These are phyloP conservation scores for Solanum arcanum DNA, from an alignment of 257 asterid species.

Conservation along the genomic window DNA sequence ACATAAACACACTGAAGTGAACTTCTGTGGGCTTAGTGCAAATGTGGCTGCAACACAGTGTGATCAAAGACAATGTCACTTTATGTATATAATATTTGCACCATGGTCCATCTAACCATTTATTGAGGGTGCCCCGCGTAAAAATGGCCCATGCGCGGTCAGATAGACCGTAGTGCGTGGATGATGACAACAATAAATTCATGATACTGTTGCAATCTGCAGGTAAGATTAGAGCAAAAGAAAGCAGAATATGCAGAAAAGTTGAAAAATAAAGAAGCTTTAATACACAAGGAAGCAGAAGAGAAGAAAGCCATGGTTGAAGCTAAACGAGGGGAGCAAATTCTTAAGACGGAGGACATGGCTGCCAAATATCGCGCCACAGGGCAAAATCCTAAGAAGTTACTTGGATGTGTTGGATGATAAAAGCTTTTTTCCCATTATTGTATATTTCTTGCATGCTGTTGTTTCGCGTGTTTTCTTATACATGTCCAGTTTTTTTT, in stretches of 20 bases:
- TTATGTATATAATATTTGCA: not conserved
- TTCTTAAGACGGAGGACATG: slow-evolving; percentile 50
- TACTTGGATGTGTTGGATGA: slow-evolving; percentile 51
- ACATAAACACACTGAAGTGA: not conserved
- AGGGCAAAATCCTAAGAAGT: slow-evolving; percentile 39
- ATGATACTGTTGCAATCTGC: not conserved
- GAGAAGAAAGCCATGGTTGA: slow-evolving; percentile 61
- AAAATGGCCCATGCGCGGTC: not conserved
- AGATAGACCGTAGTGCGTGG: not conserved
- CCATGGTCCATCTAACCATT: not conserved
- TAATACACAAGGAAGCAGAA: slow-evolving; percentile 68
- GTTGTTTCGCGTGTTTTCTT: not conserved
- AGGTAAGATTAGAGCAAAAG: slow-evolving; percentile 65
- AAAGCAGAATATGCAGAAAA: slow-evolving; percentile 64
- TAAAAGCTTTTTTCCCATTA: not conserved
- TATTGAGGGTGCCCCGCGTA: not conserved
- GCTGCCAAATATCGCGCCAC: slow-evolving; percentile 68
- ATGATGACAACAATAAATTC: not conserved
- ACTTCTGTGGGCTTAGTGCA: not conserved
- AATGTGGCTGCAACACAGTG: not conserved
- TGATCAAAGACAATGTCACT: not conserved
- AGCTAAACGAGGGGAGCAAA: slow-evolving; percentile 46
- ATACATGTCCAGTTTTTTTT: not conserved
- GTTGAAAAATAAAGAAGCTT: slow-evolving; percentile 54
- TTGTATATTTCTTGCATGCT: not conserved